Evolutionary conservation across 2,329 filamentous ascomycete genomes (phyloP).

Genomic region (Aquanectria penicillioides): DNA sequence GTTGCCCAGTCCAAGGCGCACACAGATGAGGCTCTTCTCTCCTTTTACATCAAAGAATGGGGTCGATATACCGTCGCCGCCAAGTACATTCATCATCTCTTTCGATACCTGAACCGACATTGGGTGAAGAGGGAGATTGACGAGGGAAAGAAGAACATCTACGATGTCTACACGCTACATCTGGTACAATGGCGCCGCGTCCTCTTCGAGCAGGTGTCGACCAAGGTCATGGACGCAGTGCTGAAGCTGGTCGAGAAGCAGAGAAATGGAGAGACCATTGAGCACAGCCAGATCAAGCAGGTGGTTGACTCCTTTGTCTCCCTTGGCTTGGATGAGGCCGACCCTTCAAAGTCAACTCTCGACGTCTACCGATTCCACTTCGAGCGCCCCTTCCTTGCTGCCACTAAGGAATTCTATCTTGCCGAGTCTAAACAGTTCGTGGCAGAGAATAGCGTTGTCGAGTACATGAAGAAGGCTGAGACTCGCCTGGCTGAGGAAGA

Average conservation of each 20-base stretch:
- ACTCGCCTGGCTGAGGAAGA: constrained; percentile 90
- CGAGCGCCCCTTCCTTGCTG: constrained; percentile 88
- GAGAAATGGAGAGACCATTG: constrained; percentile 96
- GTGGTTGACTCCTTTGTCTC: constrained; percentile 98
- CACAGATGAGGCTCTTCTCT: constrained; percentile 87
- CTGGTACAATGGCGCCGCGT: constrained; percentile 95
- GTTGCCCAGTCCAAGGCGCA: constrained; percentile 79
- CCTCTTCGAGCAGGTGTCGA: constrained; percentile 84
- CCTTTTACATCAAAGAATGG: constrained; percentile 98
- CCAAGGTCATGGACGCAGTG: constrained; percentile 94
- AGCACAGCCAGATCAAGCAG: constrained; percentile 95
- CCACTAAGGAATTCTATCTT: constrained; percentile 87
- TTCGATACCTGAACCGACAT: constrained; percentile 94
- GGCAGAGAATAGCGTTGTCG: constrained; percentile 95
- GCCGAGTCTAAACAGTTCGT: constrained; percentile 94
- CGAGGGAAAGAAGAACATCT: constrained; percentile 97
- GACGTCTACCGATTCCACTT: constrained; percentile 95
- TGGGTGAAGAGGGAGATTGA: constrained; percentile 99
- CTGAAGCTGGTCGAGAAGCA: constrained; percentile 97
- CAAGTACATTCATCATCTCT: constrained; percentile 97
- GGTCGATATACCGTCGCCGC: constrained; percentile 93
- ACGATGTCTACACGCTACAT: constrained; percentile 97
- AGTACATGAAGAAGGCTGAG: constrained; percentile 99
- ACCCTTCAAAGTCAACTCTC: constrained; percentile 91
- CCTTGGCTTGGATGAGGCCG: constrained; percentile 90